phyloP scores from a whole-genome alignment of 1,139 yeast species.

The Yamadazyma epiphylla region DNA sequence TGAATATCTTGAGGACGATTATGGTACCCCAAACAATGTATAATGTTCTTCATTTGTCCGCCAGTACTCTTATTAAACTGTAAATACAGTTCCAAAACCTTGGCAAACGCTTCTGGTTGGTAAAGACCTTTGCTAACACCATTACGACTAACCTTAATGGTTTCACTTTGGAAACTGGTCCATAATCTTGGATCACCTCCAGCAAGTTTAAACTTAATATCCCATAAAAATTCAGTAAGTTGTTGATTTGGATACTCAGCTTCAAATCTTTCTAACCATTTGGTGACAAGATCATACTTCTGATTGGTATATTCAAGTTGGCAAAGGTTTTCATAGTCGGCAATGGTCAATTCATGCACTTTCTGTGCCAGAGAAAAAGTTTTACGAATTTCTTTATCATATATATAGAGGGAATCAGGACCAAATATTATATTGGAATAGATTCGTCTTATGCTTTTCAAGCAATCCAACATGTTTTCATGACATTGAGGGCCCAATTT shows the following conservation, averaged over 20 bases:
- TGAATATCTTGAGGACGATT: constrained; percentile 21
- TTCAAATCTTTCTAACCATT: constrained; percentile 37
- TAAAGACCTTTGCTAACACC: constrained; percentile 1
- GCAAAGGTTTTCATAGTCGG: constrained; percentile 40
- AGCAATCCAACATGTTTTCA: too few species aligned
- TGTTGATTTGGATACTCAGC: constrained; percentile 15
- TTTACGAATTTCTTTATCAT: constrained; percentile 15
- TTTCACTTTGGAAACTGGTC: constrained; percentile 20
- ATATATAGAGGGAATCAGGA: constrained; percentile 17
- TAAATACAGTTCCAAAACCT: constrained; percentile 7
- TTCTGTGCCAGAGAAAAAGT: constrained; percentile 16
- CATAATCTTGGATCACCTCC: constrained; percentile 35
- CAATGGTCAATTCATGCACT: constrained; percentile 15
- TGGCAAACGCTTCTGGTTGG: constrained; percentile 2
- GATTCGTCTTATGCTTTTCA: constrained; percentile 23
- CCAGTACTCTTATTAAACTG: constrained; percentile 4
- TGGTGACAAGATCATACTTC: constrained; percentile 37
- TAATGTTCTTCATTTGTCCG: constrained; percentile 20
- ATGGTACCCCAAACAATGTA: constrained; percentile 32
- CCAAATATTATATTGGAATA: constrained; percentile 25
- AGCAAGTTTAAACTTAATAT: constrained; percentile 28
- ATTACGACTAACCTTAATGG: constrained; percentile 12
- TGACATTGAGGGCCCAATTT: too few species aligned
- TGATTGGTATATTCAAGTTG: constrained; percentile 29
- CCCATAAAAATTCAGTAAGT: constrained; percentile 35